Evolutionary conservation across 225 moss, liverwort and hornwort species (phyloP).

Genomic region (Asterella californica): DNA sequence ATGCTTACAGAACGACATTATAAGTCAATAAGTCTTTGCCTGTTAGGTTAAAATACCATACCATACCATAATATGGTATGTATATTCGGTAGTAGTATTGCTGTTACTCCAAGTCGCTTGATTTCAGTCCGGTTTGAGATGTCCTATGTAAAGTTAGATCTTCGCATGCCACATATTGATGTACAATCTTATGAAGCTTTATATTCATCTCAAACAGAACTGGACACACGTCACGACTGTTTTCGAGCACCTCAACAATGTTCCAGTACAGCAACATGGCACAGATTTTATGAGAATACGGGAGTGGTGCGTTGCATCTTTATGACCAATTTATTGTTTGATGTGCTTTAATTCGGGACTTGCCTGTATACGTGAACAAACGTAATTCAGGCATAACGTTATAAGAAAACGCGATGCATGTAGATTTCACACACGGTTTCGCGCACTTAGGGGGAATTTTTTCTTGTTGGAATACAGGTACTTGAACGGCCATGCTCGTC

Average conservation of each 20-base stretch:
- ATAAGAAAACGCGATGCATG: background rate
- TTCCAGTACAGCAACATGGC: conserved; percentile 84
- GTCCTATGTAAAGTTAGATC: background rate
- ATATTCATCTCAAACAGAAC: conserved; percentile 46
- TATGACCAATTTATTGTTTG: background rate
- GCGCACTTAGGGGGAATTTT: background rate
- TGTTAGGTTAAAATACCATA: too few species aligned
- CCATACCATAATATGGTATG: too few species aligned
- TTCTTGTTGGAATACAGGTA: conserved; percentile 47
- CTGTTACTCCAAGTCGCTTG: background rate
- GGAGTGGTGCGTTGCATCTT: conserved; percentile 63
- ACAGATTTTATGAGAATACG: conserved; percentile 96
- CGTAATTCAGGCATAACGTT: too few species aligned
- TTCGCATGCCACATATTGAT: background rate
- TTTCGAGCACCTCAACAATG: conserved; percentile 81
- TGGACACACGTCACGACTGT: conserved; percentile 86
- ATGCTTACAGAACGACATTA: background rate
- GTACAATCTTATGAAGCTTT: background rate
- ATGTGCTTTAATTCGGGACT: too few species aligned
- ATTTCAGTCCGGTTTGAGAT: background rate
- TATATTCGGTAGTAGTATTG: background rate
- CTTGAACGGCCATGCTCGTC: conserved; percentile 77
- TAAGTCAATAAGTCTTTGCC: too few species aligned
- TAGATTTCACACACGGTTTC: background rate
- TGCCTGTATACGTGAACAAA: too few species aligned